Base-by-base conservation (phyloP, 139 green algal species). In the Chlamydomonas incerta region DNA sequence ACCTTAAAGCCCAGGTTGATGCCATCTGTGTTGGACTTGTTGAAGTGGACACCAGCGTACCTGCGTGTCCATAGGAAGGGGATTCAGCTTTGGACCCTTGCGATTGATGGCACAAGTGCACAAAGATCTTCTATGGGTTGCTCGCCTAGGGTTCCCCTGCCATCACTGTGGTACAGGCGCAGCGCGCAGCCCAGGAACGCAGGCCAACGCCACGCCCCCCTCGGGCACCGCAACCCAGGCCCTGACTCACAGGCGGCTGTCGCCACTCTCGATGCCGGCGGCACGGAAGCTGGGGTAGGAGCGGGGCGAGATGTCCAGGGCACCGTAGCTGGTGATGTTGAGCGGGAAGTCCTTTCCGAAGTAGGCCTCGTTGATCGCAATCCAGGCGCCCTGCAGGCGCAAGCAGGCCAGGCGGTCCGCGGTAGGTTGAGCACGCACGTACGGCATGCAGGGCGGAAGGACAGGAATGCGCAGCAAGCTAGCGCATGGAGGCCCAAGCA, bases 221-320 rank as follows among this genome's bases (percentile, higher is more conserved):
- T n/a, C n/a, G n/a, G n/a, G n/a, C n/a, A n/a, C n/a, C n/a, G n/a
- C n/a, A n/a, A n/a, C n/a, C n/a, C n/a, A n/a, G n/a, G n/a, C n/a
- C n/a, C n/a, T n/a, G 11, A 29, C 65, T 14, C 26, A 72, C 13
- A 72, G 14, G 31, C 31, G 65, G n/a, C 65, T 37, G 65, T 31
- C 35, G 50, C 80, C 80, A 17, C 34, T n/a, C 50, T 86, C 80
- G 1, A 47, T 33, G 31, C 9, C 80, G 14, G 80, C 80, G 5
- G 66, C 67, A 11, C 5, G 21, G 52, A 88, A 57, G 87, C 24
- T 75, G 69, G 37, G 60, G 82, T 87, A 91, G 71, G 50, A 72
- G 82, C 87, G 87, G 13, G 55, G 1, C 33, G 35, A 37, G 24
- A 79, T 2, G 31, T 70, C 80, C 0, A 65, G 37, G 34, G 86